phyloP scores from a whole-genome alignment of 306 rosid species.

The Vachellia collinsii region DNA sequence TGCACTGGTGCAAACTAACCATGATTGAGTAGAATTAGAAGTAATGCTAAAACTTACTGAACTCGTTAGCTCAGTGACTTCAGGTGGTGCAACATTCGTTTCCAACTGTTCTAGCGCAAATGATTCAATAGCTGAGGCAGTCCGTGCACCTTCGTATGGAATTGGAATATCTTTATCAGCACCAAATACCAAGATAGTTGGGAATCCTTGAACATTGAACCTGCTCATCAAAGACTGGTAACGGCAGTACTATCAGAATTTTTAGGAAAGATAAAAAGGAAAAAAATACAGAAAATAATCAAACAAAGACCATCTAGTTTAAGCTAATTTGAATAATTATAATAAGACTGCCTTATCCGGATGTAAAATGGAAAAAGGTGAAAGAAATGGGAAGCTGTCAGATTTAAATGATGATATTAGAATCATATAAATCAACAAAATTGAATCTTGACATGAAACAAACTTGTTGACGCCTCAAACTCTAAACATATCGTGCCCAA shows the following conservation, averaged over 20 bases:
- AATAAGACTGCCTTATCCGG: not conserved
- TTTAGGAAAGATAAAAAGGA: not conserved
- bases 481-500: not conserved
- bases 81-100: slow-evolving; percentile 87
- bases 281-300: not conserved
- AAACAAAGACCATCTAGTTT: not conserved
- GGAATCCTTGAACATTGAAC: slow-evolving; percentile 95
- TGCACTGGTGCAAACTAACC: slow-evolving; percentile 10
- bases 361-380: not conserved
- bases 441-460: not conserved
- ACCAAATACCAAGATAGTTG: slow-evolving; percentile 93
- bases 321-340: not conserved
- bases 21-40: slow-evolving; percentile 21
- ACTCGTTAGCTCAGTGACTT: slow-evolving; percentile 85
- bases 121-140: slow-evolving; percentile 84
- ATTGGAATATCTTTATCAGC: slow-evolving; percentile 91
- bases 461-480: not conserved
- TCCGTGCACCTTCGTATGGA: slow-evolving; percentile 91
- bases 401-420: not conserved
- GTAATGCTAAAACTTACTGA: slow-evolving; percentile 54
- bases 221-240: slow-evolving; percentile 96
- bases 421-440: not conserved
- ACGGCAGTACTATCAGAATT: slow-evolving; percentile 46
- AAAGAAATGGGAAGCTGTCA: not conserved
- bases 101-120: slow-evolving; percentile 89